Conservation (phyloP, 352 stramenopile genomes). For the Pythium insidiosum region DNA sequence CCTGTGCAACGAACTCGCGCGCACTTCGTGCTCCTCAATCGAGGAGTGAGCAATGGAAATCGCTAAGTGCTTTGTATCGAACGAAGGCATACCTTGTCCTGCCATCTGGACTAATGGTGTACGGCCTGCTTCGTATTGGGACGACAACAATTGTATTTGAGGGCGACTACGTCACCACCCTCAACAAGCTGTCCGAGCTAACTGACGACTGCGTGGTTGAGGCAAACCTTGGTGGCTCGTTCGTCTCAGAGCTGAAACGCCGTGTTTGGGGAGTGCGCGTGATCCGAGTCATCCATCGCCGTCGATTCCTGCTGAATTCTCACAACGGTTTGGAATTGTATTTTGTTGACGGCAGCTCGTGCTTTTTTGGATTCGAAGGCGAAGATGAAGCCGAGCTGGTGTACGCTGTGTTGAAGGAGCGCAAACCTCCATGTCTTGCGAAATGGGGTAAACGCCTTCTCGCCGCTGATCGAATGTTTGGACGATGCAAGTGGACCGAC, state of each 20-base stretch:
- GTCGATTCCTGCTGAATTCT: conserved; percentile 63
- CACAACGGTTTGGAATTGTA: conserved; percentile 77
- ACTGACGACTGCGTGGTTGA: conserved; percentile 29
- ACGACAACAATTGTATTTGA: conserved; percentile 73
- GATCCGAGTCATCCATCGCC: conserved; percentile 70
- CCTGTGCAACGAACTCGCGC: no score
- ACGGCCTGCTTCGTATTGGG: conserved; percentile 66
- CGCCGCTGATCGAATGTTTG: conserved; percentile 62
- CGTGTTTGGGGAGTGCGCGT: conserved; percentile 75
- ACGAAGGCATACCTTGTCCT: conserved; percentile 76
- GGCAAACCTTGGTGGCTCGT: conserved; percentile 36
- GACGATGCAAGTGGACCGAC: conserved; percentile 79
- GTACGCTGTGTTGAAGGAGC: conserved; percentile 68
- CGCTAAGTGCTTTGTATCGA: conserved; percentile 44
- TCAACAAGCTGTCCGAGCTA: conserved; percentile 48
- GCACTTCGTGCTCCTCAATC: conserved; percentile 28
- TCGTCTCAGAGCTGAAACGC: conserved; percentile 61
- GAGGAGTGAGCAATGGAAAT: conserved; percentile 64
- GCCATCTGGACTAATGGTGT: conserved; percentile 61
- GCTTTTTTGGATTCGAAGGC: conserved; percentile 61
- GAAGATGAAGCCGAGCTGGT: conserved; percentile 66
- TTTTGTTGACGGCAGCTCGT: conserved; percentile 81
- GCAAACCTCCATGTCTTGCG: conserved; percentile 69
- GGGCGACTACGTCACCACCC: conserved; percentile 60
- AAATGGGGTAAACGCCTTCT: conserved; percentile 76